Base-by-base conservation (phyloP, 306 rosid species). In the Macrotyloma uniflorum region DNA sequence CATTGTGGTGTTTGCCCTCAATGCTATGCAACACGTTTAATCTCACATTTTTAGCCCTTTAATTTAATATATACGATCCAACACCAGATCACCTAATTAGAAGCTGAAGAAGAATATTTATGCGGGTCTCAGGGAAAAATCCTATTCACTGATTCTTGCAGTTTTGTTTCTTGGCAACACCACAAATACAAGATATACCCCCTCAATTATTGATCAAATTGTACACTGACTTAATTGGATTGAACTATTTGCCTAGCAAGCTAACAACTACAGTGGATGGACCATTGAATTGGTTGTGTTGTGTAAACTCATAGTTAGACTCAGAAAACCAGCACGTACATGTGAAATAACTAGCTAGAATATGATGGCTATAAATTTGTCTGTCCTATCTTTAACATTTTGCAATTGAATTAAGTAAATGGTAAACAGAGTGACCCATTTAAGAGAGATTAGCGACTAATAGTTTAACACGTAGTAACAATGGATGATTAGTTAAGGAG, bases 1-100 rank as follows among this genome's bases (percentile, higher is more conserved):
- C 49, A 54, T 43, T 68, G 9, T 12, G 59, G 72, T 68, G 62
- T 76, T 82, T 90, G 86, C 91, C 91, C 86, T 87, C 83, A 12
- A 18, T 66, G 50, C 68, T 74, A 86, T 78, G 93, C 91, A 90
- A 90, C 78, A 50, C 24, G n/a, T 45, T 63, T 63, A 33, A 3
- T 45, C 5, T 43, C 49, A 13, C 32, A 36, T 36, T 40, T 40
- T 38, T 38, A 38, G 43, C 43, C 43, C 43, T 38, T 38, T 35
- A 35, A 38, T 10, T 38, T 38, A 38, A 40, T 40, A 40, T 40
- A 11, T 11, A 40, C 10, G 8, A 1, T 33, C 38, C 38, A 33
- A 2, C 3, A 30, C 3, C 6, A 7, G 10, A 6, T 36, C 10
- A 36, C 8, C 7, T 61, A 50, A 22, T 12, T 20, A 12, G 19